A percentile compares a stretch with the other conserved stretches of the same genome.
Conservation (phyloP, 305 asterid genomes). For the Fraxinus velutina region DNA sequence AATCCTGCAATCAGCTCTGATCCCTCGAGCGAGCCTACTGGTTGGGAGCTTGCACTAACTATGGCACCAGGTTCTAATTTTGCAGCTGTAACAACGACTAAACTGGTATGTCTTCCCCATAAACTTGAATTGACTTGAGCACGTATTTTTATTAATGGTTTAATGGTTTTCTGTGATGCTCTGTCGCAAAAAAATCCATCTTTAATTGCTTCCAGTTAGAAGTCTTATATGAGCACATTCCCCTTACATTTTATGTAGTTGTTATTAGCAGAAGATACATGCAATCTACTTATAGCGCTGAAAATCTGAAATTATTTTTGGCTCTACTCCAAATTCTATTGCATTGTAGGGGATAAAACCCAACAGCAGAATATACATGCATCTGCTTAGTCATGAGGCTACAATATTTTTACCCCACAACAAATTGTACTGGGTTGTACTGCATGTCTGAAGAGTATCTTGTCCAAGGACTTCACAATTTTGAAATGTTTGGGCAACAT, state of each 20-base stretch:
- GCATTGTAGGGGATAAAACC: background rate
- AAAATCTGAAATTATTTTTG: background rate
- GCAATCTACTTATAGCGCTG: background rate
- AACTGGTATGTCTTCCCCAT: constrained; percentile 28
- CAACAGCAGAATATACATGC: background rate
- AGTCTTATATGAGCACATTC: background rate
- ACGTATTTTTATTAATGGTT: background rate
- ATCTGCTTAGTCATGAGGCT: background rate
- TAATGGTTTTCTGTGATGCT: background rate
- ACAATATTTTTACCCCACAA: background rate
- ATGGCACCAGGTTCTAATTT: constrained; percentile 30
- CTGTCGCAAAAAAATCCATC: background rate
- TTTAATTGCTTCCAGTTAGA: background rate
- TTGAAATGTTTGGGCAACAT: background rate
- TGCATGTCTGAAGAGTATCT: background rate
- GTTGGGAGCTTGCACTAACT: constrained; percentile 70
- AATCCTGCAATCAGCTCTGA: constrained; percentile 28
- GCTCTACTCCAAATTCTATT: background rate
- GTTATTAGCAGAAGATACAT: background rate
- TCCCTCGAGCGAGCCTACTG: constrained; percentile 33
- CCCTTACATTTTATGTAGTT: background rate
- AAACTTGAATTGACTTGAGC: background rate
- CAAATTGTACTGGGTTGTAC: background rate
- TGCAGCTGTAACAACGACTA: constrained; percentile 25
- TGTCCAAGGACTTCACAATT: background rate